Conservation (phyloP, 106 monocot species). For the Alisma plantagoaquatica region DNA sequence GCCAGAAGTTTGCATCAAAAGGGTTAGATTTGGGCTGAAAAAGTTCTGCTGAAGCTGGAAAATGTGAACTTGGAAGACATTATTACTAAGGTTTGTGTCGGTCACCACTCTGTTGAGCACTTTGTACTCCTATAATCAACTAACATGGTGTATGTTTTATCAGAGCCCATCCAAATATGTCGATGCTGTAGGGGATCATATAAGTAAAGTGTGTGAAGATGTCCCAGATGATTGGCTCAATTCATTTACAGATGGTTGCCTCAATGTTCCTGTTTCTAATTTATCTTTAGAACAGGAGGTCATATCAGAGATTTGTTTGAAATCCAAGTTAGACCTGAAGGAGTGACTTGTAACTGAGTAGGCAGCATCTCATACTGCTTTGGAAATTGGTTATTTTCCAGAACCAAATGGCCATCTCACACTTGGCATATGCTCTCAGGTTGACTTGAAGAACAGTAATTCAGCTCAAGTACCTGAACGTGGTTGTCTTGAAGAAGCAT, state of each 20-base stretch:
- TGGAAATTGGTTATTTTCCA: not conserved
- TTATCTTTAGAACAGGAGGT: constrained; percentile 6
- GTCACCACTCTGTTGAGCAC: not conserved
- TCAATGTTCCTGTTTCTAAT: constrained; percentile 4
- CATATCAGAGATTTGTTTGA: constrained; percentile 10
- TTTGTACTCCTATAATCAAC: not conserved
- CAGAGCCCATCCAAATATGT: constrained; percentile 22
- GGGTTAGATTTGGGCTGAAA: constrained; percentile 11
- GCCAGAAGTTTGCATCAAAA: constrained; percentile 8
- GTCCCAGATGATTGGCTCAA: constrained; percentile 23
- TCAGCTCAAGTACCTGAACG: not conserved
- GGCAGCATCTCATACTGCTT: not conserved
- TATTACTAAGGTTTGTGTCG: constrained; percentile 10
- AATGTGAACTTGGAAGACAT: constrained; percentile 1
- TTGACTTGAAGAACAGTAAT: not conserved
- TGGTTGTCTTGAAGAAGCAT: not conserved
- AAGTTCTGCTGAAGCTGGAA: constrained; percentile 6
- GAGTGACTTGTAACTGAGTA: not conserved
- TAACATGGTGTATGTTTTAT: constrained; percentile 2
- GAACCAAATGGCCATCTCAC: not conserved
- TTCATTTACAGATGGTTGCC: not conserved
- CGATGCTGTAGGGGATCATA: constrained; percentile 13
- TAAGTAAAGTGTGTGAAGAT: constrained; percentile 18
- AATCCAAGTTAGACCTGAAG: not conserved
- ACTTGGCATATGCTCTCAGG: not conserved